Evolutionary conservation across 768 basidiomycete genomes (phyloP).

Genomic region (Leccinellum albellum): DNA sequence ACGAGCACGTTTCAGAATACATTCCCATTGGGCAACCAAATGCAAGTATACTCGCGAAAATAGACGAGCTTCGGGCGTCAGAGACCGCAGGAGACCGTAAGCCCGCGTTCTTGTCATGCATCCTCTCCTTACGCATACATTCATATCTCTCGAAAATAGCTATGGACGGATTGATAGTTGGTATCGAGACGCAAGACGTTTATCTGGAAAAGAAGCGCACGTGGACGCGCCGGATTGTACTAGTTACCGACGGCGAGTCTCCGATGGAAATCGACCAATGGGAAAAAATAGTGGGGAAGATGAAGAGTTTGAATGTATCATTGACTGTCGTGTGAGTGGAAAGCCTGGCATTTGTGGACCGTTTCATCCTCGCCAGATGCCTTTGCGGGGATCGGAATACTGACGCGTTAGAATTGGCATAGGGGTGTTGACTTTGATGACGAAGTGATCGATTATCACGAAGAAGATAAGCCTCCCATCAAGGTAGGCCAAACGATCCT

Average conservation of each 20-base stretch:
- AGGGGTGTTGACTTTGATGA: constrained; percentile 93
- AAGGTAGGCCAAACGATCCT: constrained; percentile 52
- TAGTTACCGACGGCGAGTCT: constrained; percentile 84
- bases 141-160: constrained; percentile 39
- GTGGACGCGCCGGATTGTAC: constrained; percentile 80
- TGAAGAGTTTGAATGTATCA: constrained; percentile 54
- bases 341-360: neutral
- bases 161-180: constrained; percentile 85
- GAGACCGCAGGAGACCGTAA: constrained; percentile 61
- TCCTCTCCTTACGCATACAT: neutral
- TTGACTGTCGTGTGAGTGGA: constrained; percentile 68
- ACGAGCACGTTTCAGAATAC: constrained; percentile 70
- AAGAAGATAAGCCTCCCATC: constrained; percentile 63
- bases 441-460: constrained; percentile 55
- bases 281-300: constrained; percentile 62
- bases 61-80: constrained; percentile 58
- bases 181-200: constrained; percentile 69
- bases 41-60: constrained; percentile 58
- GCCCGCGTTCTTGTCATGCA: constrained; percentile 20
- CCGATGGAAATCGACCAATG: constrained; percentile 73
- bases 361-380: neutral
- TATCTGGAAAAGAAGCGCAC: constrained; percentile 69
- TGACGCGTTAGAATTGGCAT: neutral
- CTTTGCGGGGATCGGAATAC: neutral
- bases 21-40: constrained; percentile 68